Evolutionary conservation across 768 basidiomycete species (phyloP).

Genomic region (Tricholoma furcatifolium): DNA sequence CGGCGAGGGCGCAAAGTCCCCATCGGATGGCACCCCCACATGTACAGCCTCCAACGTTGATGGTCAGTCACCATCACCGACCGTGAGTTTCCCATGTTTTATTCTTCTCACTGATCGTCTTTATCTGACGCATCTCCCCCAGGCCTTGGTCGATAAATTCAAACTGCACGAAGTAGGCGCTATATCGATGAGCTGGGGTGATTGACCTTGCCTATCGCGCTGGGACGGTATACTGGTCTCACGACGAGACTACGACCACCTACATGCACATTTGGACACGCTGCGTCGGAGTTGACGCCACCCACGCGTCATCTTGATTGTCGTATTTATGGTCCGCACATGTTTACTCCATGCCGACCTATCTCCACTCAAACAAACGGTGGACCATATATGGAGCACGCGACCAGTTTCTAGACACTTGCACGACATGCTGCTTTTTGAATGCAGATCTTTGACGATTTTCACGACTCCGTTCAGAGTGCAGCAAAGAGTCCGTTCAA

Average conservation of each 20-base stretch:
- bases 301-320: neutral
- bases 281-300: neutral
- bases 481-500: too few species aligned
- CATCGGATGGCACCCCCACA: constrained; percentile 8
- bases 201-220: constrained; percentile 11
- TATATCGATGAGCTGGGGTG: constrained; percentile 30
- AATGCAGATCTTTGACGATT: constrained; percentile 1
- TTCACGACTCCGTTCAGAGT: neutral
- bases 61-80: constrained; percentile 1
- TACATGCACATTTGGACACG: neutral
- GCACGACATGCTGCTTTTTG: neutral
- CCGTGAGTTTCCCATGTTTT: neutral
- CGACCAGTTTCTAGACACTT: neutral
- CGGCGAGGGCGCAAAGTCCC: neutral
- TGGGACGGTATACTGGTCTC: neutral
- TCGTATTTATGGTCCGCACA: constrained; percentile 2
- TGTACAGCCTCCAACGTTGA: neutral
- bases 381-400: neutral
- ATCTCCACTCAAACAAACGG: neutral
- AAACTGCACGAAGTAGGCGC: constrained; percentile 23
- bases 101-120: neutral
- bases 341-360: neutral
- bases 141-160: constrained; percentile 11
- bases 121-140: constrained; percentile 3
- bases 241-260: neutral